A percentile compares a stretch with the other conserved stretches of the same genome.
Conservation (phyloP, 2,329 filamentous ascomycete genomes). For the Cladosporium sp. region DNA sequence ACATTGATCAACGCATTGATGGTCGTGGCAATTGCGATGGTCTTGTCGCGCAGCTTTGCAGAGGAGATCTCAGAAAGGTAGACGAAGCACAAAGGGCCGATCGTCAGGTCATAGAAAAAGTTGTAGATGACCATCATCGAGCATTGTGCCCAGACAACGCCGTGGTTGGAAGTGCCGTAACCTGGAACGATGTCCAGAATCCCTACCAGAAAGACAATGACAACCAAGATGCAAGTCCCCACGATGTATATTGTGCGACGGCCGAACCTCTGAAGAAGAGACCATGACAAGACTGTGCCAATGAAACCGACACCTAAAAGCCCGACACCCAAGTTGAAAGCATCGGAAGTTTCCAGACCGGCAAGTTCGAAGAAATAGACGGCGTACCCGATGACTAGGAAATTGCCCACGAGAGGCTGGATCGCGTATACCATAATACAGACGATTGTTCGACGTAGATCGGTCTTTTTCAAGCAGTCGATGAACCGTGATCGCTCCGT, state of each 20-base stretch:
- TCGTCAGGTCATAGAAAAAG: constrained; percentile 19
- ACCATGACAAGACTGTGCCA: constrained; percentile 74
- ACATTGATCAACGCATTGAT: constrained; percentile 39
- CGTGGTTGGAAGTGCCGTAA: constrained; percentile 35
- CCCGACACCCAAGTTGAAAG: constrained; percentile 45
- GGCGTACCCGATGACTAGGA: constrained; percentile 28
- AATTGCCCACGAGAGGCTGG: constrained; percentile 22
- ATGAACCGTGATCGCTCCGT: neutral
- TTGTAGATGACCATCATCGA: constrained; percentile 48
- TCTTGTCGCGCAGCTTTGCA: constrained; percentile 78
- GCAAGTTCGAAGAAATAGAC: constrained; percentile 45
- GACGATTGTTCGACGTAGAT: constrained; percentile 36
- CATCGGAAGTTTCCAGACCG: constrained; percentile 35
- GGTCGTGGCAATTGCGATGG: constrained; percentile 75
- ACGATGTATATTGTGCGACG: constrained; percentile 69
- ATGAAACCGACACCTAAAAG: constrained; percentile 63
- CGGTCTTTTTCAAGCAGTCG: neutral
- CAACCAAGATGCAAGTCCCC: constrained; percentile 65
- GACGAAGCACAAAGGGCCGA: constrained; percentile 14
- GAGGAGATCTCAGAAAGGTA: constrained; percentile 50
- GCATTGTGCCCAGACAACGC: constrained; percentile 46
- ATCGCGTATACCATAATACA: constrained; percentile 47
- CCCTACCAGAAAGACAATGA: constrained; percentile 59
- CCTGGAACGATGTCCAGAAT: constrained; percentile 34
- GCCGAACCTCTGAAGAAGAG: constrained; percentile 67